Evolutionary conservation across 495 filamentous ascomycete species (phyloP).

Genomic region (Barbatosphaeria neglecta): DNA sequence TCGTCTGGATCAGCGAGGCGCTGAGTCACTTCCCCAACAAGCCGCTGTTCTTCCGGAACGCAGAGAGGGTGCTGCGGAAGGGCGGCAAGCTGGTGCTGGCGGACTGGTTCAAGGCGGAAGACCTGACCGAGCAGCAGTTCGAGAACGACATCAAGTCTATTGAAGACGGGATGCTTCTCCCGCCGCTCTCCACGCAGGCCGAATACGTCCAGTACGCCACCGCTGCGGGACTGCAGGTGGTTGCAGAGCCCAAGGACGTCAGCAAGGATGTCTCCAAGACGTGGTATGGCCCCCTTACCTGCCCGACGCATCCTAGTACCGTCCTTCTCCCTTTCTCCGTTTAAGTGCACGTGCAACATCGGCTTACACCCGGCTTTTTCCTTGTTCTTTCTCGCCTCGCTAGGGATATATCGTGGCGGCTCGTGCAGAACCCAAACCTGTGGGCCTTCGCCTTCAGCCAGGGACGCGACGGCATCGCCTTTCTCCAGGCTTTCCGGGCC

Average conservation of each 20-base stretch:
- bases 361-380: too few species aligned
- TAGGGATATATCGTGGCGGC: constrained; percentile 50
- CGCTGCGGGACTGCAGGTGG: constrained; percentile 29
- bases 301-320: too few species aligned
- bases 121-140: constrained; percentile 26
- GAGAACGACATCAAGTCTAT: constrained; percentile 43
- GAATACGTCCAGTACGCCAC: constrained; percentile 38
- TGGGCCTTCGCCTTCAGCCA: constrained; percentile 48
- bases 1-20: constrained; percentile 48
- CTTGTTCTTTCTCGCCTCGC: too few species aligned
- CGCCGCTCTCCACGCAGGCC: constrained; percentile 34
- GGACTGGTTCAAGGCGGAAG: constrained; percentile 44
- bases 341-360: constrained; percentile 5
- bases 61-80: constrained; percentile 22
- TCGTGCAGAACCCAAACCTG: constrained; percentile 42
- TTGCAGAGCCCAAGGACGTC: constrained; percentile 39
- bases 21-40: constrained; percentile 47
- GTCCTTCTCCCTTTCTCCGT: background rate
- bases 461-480: constrained; percentile 45
- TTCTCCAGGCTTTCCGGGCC: constrained; percentile 45
- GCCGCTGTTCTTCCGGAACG: constrained; percentile 41
- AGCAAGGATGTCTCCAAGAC: constrained; percentile 44
- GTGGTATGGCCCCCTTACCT: constrained; percentile 37
- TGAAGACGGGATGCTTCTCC: constrained; percentile 48
- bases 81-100: constrained; percentile 41